A percentile compares a stretch with the other conserved stretches of the same genome.
Conservation (phyloP, 768 basidiomycete species). For the Cytidiella melzeri region DNA sequence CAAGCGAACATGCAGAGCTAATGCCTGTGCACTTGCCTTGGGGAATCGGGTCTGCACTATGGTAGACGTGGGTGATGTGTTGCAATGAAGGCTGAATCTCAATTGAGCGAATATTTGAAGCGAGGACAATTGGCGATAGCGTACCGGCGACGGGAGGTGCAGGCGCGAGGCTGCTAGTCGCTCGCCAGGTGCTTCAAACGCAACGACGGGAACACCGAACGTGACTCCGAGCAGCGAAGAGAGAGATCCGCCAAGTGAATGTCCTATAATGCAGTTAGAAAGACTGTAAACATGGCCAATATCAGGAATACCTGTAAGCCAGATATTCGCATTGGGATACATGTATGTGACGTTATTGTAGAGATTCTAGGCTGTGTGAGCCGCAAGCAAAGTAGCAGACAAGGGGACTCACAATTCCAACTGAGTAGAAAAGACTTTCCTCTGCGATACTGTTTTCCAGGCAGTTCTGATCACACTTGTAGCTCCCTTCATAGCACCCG, state of each 20-base stretch:
- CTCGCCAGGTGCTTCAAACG: conserved; percentile 79
- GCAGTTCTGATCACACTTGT: conserved; percentile 78
- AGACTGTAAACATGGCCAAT: background rate
- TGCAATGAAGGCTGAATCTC: conserved; percentile 52
- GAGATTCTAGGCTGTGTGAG: conserved; percentile 51
- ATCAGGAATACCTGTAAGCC: conserved; percentile 58
- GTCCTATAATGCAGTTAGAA: conserved; percentile 28
- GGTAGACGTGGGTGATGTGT: conserved; percentile 83
- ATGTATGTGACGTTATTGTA: conserved; percentile 89
- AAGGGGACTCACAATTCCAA: conserved; percentile 61
- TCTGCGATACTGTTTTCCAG: conserved; percentile 71
- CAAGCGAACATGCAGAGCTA: conserved; percentile 71
- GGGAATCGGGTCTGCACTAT: conserved; percentile 92
- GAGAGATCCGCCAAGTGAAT: conserved; percentile 83
- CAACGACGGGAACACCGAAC: conserved; percentile 89
- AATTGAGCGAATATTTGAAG: background rate
- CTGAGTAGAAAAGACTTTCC: conserved; percentile 83
- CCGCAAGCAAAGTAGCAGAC: background rate
- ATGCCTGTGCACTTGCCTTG: conserved; percentile 80
- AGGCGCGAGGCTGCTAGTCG: conserved; percentile 60
- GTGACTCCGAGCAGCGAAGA: conserved; percentile 81
- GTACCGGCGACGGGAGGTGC: conserved; percentile 82
- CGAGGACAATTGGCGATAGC: conserved; percentile 16
- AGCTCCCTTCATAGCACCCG: conserved; percentile 69
- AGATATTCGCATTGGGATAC: conserved; percentile 87